phyloP scores from a whole-genome alignment of 352 stramenopile genomes.

The Globisporangium acanthophoron region DNA sequence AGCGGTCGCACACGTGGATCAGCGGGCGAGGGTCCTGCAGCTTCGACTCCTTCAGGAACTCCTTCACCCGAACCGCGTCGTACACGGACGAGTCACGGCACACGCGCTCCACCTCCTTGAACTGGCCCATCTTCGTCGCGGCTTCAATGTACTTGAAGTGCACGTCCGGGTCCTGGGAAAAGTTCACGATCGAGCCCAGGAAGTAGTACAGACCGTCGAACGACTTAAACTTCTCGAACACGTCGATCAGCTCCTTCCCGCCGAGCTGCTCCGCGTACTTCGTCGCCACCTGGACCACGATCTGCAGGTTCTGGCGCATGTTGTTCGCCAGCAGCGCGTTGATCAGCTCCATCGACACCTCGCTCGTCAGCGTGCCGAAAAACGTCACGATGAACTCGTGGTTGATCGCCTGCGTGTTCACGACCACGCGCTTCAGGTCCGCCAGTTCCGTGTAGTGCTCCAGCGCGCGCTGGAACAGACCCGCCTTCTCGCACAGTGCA shows the following conservation, averaged over 20 bases:
- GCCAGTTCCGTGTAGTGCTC: constrained; percentile 99
- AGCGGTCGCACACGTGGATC: constrained; percentile 99
- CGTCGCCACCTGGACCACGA: constrained; percentile 98
- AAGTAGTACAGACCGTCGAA: constrained; percentile 99
- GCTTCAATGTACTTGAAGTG: constrained; percentile 99
- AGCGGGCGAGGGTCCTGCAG: constrained; percentile 97
- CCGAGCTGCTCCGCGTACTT: constrained; percentile 92
- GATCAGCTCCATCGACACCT: constrained; percentile 97
- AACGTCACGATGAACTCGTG: constrained; percentile 99
- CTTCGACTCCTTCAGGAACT: constrained; percentile 99
- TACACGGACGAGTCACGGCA: constrained; percentile 99
- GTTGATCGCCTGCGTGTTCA: constrained; percentile 91
- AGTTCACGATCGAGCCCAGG: constrained; percentile 98
- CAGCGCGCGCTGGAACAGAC: constrained; percentile 97
- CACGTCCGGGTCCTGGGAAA: constrained; percentile 96
- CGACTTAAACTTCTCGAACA: constrained; percentile 99
- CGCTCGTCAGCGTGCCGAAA: constrained; percentile 97
- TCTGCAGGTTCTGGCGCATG: constrained; percentile 97
- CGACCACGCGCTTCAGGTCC: constrained; percentile 95
- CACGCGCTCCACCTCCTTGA: constrained; percentile 99
- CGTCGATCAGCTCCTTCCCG: constrained; percentile 93
- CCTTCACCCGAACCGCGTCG: constrained; percentile 98
- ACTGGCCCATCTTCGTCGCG: constrained; percentile 99
- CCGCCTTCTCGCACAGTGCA: constrained; percentile 97
- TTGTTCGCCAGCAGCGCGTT: constrained; percentile 98